Conservation (phyloP, 108 stramenopile species). For the Nitzschia putrida region DNA sequence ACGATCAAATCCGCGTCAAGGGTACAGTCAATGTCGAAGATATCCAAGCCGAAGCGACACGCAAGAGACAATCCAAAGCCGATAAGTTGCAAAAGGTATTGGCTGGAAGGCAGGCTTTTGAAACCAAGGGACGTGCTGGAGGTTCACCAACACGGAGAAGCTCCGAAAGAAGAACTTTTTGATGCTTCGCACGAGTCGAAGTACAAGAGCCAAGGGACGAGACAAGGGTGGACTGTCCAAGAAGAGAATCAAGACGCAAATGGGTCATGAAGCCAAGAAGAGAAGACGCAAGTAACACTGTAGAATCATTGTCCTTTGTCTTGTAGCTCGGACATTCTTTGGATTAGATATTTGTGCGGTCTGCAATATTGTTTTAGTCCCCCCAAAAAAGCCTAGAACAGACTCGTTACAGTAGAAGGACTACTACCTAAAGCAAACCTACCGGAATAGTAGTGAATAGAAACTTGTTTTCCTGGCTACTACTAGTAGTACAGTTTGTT, state of each 20-base stretch:
- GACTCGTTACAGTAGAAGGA: too few species aligned
- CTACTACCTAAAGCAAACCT: too few species aligned
- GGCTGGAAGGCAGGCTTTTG: slow-evolving; percentile 75
- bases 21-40: slow-evolving; percentile 71
- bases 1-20: slow-evolving; percentile 55
- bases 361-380: too few species aligned
- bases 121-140: slow-evolving; percentile 77
- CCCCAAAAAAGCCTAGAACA: too few species aligned
- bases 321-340: too few species aligned
- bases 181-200: slow-evolving; percentile 76
- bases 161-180: slow-evolving; percentile 86
- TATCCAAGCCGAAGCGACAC: slow-evolving; percentile 83
- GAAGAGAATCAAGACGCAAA: slow-evolving; percentile 49
- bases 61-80: slow-evolving; percentile 76
- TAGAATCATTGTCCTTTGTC: neutral
- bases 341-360: too few species aligned
- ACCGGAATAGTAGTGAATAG: too few species aligned
- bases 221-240: slow-evolving; percentile 48
- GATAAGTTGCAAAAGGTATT: slow-evolving; percentile 75
- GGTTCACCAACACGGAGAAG: slow-evolving; percentile 94
- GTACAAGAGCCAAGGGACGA: slow-evolving; percentile 59
- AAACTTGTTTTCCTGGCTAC: neutral
- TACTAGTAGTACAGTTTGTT: neutral
- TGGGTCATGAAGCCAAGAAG: slow-evolving; percentile 74
- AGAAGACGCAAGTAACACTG: slow-evolving; percentile 80